Evolutionary conservation across 306 rosid genomes (phyloP), one percentile per base, ranked within the genome.

Genomic region (Medicago ruthenica): DNA sequence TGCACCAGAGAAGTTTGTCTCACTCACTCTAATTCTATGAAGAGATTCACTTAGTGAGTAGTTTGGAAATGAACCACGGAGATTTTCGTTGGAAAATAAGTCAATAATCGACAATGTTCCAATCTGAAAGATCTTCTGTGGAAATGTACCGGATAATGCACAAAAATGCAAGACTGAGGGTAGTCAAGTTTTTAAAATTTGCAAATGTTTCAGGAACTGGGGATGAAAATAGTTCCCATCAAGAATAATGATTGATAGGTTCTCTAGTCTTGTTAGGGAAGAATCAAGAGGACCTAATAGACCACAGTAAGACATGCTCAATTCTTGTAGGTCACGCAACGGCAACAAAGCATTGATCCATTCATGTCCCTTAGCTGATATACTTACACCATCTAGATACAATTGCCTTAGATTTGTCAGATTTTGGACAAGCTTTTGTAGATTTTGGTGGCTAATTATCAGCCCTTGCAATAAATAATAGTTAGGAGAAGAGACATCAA

Each of bases 291-390:
- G 88, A 1, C 82, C 78, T 0, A 51, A 62, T 7, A 85, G 81
- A 45, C 8, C 0, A 57, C 83, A 80, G 0, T 0, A 0, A 5
- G 22, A 1, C 76, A 82, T 37, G 42, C 82, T 72, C 51, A 82
- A 9, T 6, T 58, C 80, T 34, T 57, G 65, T 0, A 82, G 34
- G 3, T 63, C 7, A 9, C 60, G 59, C 10, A 81, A 0, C 2
- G 71, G 40, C 13, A 61, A 59, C 39, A 85, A 9, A 0, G 77
- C 78, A 37, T 61, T 41, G 9, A 83, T 2, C 92, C 93, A 88
- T 14, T 86, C 63, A 0, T 62, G 9, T 31, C 84, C 87, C 8
- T 0, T 3, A 2, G 60, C 48, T 27, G 86, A 71, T 58, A 85
- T 71, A 0, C 4, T 12, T 0, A 81, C 63, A 34, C 81, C 73